These are phyloP conservation scores for Sclerospora graminicola DNA, from an alignment of 352 stramenopile genomes.

Conservation along the genomic window DNA sequence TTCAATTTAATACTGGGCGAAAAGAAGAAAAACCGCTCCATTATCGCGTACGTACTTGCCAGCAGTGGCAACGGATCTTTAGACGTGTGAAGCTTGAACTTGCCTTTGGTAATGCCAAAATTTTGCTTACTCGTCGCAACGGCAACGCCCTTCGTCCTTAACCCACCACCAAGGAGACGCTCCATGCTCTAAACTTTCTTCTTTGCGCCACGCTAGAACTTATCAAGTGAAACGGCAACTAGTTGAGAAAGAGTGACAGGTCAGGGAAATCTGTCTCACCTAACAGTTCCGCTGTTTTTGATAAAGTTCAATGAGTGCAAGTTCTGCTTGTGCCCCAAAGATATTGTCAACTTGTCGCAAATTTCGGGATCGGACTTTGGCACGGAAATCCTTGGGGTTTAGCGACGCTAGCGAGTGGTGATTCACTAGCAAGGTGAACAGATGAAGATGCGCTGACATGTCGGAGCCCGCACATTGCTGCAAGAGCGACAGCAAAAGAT, in stretches of 20 bases:
- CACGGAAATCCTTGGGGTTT: slow-evolving; percentile 44
- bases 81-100: slow-evolving; percentile 16
- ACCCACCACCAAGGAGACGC: neutral
- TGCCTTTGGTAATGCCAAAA: slow-evolving; percentile 4
- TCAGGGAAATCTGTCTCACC: slow-evolving; percentile 21
- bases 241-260: slow-evolving; percentile 23
- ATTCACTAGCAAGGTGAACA: slow-evolving; percentile 21
- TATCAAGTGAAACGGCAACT: slow-evolving; percentile 21
- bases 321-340: slow-evolving; percentile 29
- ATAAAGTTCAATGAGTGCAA: slow-evolving; percentile 37
- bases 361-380: slow-evolving; percentile 35
- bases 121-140: neutral
- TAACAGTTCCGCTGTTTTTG: slow-evolving; percentile 22
- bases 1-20: neutral
- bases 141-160: slow-evolving; percentile 2
- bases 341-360: slow-evolving; percentile 26
- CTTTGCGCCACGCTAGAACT: slow-evolving; percentile 11
- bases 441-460: neutral
- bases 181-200: slow-evolving; percentile 10
- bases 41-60: slow-evolving; percentile 11
- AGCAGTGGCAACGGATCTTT: slow-evolving; percentile 12
- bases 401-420: slow-evolving; percentile 24
- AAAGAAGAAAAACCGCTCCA: neutral
- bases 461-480: slow-evolving; percentile 2
- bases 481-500: slow-evolving; percentile 31